Percentiles rank a stretch among this genome's conserved stretches.
Conservation (phyloP, 2,329 filamentous ascomycete genomes). For the Hypoxylon sp. region DNA sequence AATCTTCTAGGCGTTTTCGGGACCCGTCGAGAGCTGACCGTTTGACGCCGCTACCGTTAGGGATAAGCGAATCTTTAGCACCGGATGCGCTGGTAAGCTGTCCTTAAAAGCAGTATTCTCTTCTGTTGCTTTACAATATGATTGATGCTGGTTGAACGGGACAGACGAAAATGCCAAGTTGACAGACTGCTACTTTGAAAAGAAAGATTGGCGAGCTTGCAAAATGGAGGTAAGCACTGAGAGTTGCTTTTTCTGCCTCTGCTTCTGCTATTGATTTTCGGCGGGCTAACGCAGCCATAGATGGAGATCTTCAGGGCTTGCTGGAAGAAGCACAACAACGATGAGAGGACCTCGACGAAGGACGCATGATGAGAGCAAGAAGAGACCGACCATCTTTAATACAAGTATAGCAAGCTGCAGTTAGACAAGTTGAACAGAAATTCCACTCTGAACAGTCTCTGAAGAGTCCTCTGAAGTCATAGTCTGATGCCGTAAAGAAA, state of each 20-base stretch:
- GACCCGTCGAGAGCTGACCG: constrained; percentile 18
- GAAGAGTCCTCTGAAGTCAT: too few species aligned
- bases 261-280: too few species aligned
- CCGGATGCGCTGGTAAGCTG: constrained; percentile 80
- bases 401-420: background rate
- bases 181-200: constrained; percentile 95
- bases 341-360: constrained; percentile 79
- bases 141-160: constrained; percentile 9
- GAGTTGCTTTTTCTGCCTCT: constrained; percentile 9
- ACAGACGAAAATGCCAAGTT: constrained; percentile 86
- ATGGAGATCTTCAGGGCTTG: constrained; percentile 90
- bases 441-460: too few species aligned
- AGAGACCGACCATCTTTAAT: constrained; percentile 3
- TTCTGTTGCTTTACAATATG: background rate
- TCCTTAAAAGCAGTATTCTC: background rate
- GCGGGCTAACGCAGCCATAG: constrained; percentile 55
- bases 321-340: constrained; percentile 91
- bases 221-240: constrained; percentile 76
- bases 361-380: constrained; percentile 55
- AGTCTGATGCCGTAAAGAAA: background rate
- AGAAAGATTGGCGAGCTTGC: constrained; percentile 94
- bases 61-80: constrained; percentile 98
- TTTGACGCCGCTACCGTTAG: constrained; percentile 56
- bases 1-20: background rate
- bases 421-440: constrained; percentile 20